Evolutionary conservation across 2,329 filamentous ascomycete species (phyloP).

Genomic region (Aspergillus awamori): DNA sequence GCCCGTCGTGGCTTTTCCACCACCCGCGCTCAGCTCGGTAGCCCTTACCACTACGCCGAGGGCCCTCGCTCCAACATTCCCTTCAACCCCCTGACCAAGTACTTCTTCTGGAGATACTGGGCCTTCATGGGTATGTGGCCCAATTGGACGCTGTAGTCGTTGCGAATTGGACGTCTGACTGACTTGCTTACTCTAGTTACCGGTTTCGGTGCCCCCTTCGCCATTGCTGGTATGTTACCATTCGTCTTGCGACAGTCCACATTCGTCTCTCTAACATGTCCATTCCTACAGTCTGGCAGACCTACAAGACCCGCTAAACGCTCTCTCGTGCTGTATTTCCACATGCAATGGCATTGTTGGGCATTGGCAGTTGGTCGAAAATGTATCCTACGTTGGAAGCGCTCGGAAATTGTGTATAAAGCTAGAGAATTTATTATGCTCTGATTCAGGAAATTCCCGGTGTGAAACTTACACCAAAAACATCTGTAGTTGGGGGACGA

Average conservation of each 20-base stretch:
- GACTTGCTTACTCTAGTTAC: slow-evolving; percentile 50
- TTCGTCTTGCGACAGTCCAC: background rate
- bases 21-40: slow-evolving; percentile 80
- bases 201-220: slow-evolving; percentile 64
- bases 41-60: slow-evolving; percentile 98
- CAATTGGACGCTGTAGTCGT: slow-evolving; percentile 4
- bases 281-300: slow-evolving; percentile 63
- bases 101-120: slow-evolving; percentile 84
- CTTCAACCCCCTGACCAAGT: slow-evolving; percentile 91
- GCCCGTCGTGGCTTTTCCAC: slow-evolving; percentile 93
- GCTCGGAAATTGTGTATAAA: slow-evolving; percentile 44
- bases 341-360: slow-evolving; percentile 23
- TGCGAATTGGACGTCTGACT: slow-evolving; percentile 32
- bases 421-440: slow-evolving; percentile 39
- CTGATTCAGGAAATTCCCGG: slow-evolving; percentile 18
- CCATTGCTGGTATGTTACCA: slow-evolving; percentile 61
- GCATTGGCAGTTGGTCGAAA: slow-evolving; percentile 24
- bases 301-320: slow-evolving; percentile 60
- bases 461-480: background rate
- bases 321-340: slow-evolving; percentile 21
- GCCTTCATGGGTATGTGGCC: slow-evolving; percentile 66
- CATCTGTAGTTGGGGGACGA: slow-evolving; percentile 15
- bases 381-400: slow-evolving; percentile 27
- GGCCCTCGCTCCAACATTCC: slow-evolving; percentile 92
- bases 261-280: slow-evolving; percentile 26